Evolutionary conservation across 2,329 filamentous ascomycete genomes (phyloP), one percentile per base, ranked within the genome.

Genomic region (Monosporascus cannonballus): DNA sequence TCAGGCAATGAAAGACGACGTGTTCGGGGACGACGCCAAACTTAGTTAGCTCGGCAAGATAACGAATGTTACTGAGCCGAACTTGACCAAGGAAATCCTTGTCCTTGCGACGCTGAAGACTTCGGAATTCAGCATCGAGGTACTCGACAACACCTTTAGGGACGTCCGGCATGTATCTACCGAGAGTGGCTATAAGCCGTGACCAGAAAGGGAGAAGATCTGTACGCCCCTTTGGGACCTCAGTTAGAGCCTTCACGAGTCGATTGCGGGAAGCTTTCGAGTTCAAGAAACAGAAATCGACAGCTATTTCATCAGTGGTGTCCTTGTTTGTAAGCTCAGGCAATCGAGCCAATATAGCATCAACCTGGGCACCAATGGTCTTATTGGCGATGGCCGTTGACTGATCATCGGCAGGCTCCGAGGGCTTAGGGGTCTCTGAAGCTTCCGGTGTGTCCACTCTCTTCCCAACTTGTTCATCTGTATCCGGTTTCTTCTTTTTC

Each of bases 11-110:
- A 67, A 99, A 99, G 51, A 99, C 95, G 58, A 99, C 93, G 70
- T 99, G 94, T 69, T 99, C 94, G 0, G 95, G 94, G 8, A 99
- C 94, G 34, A 96, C 90, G 34, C 94, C 93, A 65, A 99, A 99
- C 67, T 99, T 99, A 54, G 94, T 99, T 66, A 99, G 74, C 71
- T 99, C 94, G 7, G 94, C 92, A 49, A 99, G 83, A 68, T 99
- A 99, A n/a, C 95, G 89, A 57, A 97, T 92, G 66, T 97, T 97
- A 71, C 89, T 86, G 61, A 95, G 86, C 44, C 94, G 87, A 48
- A 96, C 91, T 70, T 96, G 93, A 1, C 93, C 93, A 1, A 97
- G 77, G 57, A 99, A 96, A 62, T 99, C 95, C 67, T 99, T 99
- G 54, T 95, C 92, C 69, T 99, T 99, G 56, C 95, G 91, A 49